A percentile compares a stretch with the other conserved stretches of the same genome.
Conservation (phyloP, 2,329 filamentous ascomycete genomes). For the Scopulariopsis brevicaulis region DNA sequence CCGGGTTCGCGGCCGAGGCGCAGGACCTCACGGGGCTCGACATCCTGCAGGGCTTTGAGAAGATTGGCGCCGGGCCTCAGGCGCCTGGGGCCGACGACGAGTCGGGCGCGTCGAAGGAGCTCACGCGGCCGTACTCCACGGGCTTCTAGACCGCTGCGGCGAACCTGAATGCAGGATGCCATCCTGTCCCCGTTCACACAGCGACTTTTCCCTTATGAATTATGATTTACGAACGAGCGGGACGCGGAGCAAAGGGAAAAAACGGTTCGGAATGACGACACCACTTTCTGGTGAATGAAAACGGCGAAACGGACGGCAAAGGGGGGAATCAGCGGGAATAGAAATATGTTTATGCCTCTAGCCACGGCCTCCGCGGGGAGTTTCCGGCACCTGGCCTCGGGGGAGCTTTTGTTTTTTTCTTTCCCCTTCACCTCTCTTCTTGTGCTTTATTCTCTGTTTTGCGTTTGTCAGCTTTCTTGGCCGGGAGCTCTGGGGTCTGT, state of each 20-base stretch:
- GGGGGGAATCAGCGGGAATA: neutral
- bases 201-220: neutral
- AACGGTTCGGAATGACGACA: neutral
- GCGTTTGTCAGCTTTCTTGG: neutral
- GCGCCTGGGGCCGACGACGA: conserved; percentile 13
- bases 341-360: neutral
- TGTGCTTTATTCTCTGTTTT: conserved; percentile 1
- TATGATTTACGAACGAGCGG: neutral
- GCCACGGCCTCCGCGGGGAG: neutral
- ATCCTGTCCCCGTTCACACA: too few species aligned
- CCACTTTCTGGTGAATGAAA: neutral
- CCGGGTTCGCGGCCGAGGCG: neutral
- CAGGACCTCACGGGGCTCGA: conserved; percentile 44
- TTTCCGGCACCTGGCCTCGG: neutral
- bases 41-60: conserved; percentile 64
- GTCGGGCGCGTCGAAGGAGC: conserved; percentile 16
- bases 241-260: neutral
- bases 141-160: neutral
- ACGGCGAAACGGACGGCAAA: neutral
- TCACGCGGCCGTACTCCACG: conserved; percentile 7
- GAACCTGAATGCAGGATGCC: too few species aligned
- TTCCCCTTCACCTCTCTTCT: conserved; percentile 8
- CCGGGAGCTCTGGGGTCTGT: neutral
- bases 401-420: conserved; percentile 7
- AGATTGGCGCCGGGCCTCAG: conserved; percentile 43